Percentiles rank a stretch among this genome's conserved stretches.
Conservation (phyloP, 176 grass and related monocot genomes). For the Stipa capillata region DNA sequence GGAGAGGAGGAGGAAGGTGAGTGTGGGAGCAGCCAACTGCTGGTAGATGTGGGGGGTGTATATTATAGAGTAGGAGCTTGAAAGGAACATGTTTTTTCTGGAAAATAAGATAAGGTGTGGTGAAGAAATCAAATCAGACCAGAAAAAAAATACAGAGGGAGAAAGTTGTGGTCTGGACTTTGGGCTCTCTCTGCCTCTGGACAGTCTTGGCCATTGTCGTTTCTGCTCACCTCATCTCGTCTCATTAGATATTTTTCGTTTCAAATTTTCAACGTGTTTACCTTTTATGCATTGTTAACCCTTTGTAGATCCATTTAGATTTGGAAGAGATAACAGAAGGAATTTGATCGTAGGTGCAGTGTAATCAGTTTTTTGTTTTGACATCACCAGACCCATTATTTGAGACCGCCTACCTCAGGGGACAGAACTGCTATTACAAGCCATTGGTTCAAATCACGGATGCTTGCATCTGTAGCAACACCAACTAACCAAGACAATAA, state of each 20-base stretch:
- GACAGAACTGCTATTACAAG: not conserved
- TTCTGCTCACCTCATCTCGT: not conserved
- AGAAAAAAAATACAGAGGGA: not conserved
- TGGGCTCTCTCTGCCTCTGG: not conserved
- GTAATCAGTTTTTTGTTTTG: not conserved
- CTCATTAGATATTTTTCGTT: not conserved
- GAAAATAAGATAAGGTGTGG: not conserved
- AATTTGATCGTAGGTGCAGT: too few species aligned
- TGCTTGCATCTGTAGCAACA: not conserved
- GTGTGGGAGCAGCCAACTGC: constrained; percentile 18
- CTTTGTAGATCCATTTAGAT: too few species aligned
- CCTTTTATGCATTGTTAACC: too few species aligned
- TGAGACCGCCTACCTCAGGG: not conserved
- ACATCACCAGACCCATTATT: not conserved
- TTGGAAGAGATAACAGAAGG: too few species aligned
- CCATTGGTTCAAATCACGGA: not conserved
- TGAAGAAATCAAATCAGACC: not conserved
- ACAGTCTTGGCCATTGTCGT: not conserved
- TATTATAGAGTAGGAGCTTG: constrained; percentile 14
- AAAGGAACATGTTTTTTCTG: too few species aligned
- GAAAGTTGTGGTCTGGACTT: constrained; percentile 5
- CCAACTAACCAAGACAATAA: not conserved
- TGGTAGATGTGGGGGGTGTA: not conserved
- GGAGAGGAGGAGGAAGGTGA: not conserved
- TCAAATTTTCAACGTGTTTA: not conserved